Evolutionary conservation across 2,329 filamentous ascomycete genomes (phyloP).

Genomic region (Trichoderma sp.): DNA sequence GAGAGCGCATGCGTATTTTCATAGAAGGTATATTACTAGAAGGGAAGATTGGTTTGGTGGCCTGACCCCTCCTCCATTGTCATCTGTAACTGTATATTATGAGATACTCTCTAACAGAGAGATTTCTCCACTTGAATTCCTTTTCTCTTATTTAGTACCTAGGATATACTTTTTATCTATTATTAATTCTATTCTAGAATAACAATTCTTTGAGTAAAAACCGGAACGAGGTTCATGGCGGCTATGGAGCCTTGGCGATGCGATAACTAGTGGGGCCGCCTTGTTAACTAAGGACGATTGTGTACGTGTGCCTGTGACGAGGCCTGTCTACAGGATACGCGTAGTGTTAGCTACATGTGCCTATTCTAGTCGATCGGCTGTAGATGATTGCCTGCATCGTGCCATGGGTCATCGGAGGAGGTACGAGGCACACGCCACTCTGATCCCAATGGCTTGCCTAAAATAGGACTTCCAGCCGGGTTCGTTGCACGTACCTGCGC

Average conservation of each 20-base stretch:
- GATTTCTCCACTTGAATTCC: background rate
- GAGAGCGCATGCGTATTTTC: constrained; percentile 12
- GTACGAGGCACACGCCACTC: background rate
- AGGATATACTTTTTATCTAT: background rate
- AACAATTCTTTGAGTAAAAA: background rate
- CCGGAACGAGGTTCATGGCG: too few species aligned
- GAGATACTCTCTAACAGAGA: background rate
- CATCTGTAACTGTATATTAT: background rate
- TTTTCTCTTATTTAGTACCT: background rate
- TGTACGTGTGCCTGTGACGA: background rate
- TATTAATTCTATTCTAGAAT: background rate
- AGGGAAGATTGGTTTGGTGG: background rate
- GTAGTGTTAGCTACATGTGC: background rate
- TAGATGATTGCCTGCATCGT: background rate
- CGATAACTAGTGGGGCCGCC: background rate
- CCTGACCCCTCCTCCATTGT: background rate
- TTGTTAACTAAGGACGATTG: background rate
- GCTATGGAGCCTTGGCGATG: background rate
- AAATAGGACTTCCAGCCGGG: background rate
- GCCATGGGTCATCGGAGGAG: background rate
- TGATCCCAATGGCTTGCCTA: background rate
- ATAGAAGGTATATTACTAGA: background rate
- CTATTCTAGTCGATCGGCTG: background rate
- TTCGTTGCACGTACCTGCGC: background rate
- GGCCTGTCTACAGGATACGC: background rate